Percentiles rank a stretch among this genome's conserved stretches.
Conservation (phyloP, 805 yeast species). For the Candida hungchunana region DNA sequence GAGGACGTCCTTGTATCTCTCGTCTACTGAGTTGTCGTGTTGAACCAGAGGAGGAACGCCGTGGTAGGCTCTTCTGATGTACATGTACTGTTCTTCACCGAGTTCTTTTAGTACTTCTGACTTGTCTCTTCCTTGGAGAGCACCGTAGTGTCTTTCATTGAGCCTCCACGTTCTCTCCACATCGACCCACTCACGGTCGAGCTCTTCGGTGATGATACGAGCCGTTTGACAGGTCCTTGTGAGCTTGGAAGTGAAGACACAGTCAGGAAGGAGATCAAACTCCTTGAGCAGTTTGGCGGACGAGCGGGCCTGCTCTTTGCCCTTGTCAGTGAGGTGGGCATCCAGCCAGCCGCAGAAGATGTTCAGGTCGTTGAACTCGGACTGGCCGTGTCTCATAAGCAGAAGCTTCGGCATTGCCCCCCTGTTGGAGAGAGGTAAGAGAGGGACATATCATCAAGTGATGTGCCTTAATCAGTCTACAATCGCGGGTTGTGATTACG, state of each 20-base stretch:
- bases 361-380: constrained; percentile 72
- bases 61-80: constrained; percentile 73
- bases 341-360: constrained; percentile 87
- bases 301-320: constrained; percentile 60
- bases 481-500: too few relatives aligned
- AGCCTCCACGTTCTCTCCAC: constrained; percentile 71
- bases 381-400: constrained; percentile 78
- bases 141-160: constrained; percentile 83
- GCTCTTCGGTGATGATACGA: constrained; percentile 54
- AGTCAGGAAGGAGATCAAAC: constrained; percentile 46
- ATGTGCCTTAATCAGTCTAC: neutral
- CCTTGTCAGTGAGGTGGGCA: constrained; percentile 62
- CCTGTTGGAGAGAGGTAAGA: neutral
- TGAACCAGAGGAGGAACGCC: constrained; percentile 59
- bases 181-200: constrained; percentile 48
- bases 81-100: constrained; percentile 73
- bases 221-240: constrained; percentile 75
- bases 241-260: constrained; percentile 66
- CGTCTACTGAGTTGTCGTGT: constrained; percentile 32
- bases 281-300: constrained; percentile 58
- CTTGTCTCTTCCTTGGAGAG: constrained; percentile 74
- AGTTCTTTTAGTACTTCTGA: constrained; percentile 57
- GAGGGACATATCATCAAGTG: neutral
- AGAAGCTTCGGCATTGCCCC: constrained; percentile 35
- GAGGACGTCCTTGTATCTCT: constrained; percentile 31